Evolutionary conservation across 441 rosid genomes (phyloP).

Genomic region (Capsella rubella): DNA sequence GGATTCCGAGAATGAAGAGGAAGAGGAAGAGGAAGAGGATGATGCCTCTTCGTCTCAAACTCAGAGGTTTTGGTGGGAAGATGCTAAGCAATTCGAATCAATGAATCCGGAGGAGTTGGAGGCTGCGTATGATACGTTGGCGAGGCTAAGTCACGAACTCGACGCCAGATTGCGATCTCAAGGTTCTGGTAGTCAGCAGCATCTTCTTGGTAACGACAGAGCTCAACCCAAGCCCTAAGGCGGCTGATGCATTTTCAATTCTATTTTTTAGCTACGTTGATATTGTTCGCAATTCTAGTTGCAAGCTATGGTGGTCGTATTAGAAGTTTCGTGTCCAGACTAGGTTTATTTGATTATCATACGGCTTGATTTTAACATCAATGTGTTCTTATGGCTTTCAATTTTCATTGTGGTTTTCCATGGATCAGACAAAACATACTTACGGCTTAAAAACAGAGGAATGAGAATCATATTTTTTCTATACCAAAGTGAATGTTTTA

Average conservation of each 20-base stretch:
- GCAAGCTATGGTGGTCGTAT: no score
- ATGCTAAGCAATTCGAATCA: neutral
- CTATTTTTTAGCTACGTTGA: no score
- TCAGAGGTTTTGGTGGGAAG: conserved; percentile 27
- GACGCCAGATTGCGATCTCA: neutral
- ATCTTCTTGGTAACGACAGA: neutral
- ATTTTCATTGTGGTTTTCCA: neutral
- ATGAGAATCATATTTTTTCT: neutral
- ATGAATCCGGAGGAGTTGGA: neutral
- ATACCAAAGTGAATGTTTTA: neutral
- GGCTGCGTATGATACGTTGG: neutral
- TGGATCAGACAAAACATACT: neutral
- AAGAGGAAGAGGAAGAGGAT: neutral
- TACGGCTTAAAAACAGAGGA: neutral
- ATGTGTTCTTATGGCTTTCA: neutral
- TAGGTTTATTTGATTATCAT: no score
- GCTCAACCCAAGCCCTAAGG: neutral
- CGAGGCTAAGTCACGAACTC: neutral
- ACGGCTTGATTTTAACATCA: neutral
- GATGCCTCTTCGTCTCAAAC: neutral
- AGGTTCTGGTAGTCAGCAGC: neutral
- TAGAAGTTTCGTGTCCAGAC: no score
- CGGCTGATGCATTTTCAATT: neutral
- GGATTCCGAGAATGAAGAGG: neutral
- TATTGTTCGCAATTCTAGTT: no score